Conservation (phyloP, 768 basidiomycete genomes). For the Boletus tylopilopsis region DNA sequence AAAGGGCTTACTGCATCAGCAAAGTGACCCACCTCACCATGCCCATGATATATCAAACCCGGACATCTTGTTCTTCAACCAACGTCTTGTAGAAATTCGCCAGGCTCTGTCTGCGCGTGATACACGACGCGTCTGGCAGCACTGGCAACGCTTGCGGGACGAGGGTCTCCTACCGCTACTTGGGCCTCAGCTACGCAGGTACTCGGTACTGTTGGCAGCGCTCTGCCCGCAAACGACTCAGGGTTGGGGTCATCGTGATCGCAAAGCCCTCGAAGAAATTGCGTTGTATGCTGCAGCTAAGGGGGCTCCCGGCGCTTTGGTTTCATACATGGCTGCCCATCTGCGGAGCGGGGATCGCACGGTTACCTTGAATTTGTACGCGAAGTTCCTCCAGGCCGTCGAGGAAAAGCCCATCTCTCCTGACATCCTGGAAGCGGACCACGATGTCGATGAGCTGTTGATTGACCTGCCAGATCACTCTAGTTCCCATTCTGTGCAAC, state of each 20-base stretch:
- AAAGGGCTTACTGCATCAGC: slow-evolving; percentile 12
- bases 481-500: slow-evolving; percentile 9
- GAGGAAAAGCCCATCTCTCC: slow-evolving; percentile 17
- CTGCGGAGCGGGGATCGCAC: slow-evolving; percentile 40
- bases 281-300: slow-evolving; percentile 46
- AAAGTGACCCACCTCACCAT: not conserved
- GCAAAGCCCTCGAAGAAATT: slow-evolving; percentile 40
- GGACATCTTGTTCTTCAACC: slow-evolving; percentile 35
- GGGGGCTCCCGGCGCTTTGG: slow-evolving; percentile 45
- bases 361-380: slow-evolving; percentile 44
- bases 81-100: slow-evolving; percentile 36
- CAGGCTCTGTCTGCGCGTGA: slow-evolving; percentile 37
- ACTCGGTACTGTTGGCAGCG: slow-evolving; percentile 34
- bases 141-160: slow-evolving; percentile 44
- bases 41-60: slow-evolving; percentile 22
- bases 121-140: slow-evolving; percentile 21
- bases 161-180: slow-evolving; percentile 44
- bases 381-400: slow-evolving; percentile 30
- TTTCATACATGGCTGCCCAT: slow-evolving; percentile 45
- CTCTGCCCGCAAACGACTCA: slow-evolving; percentile 22
- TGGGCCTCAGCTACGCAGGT: slow-evolving; percentile 40
- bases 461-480: slow-evolving; percentile 20
- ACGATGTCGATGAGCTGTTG: slow-evolving; percentile 25
- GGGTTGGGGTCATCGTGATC: slow-evolving; percentile 28
- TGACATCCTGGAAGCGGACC: slow-evolving; percentile 14